Percentiles rank a stretch among this genome's conserved stretches.
These are phyloP conservation scores for Neobulgaria alba DNA, from an alignment of 2,329 filamentous ascomycete species.

Conservation along the genomic window DNA sequence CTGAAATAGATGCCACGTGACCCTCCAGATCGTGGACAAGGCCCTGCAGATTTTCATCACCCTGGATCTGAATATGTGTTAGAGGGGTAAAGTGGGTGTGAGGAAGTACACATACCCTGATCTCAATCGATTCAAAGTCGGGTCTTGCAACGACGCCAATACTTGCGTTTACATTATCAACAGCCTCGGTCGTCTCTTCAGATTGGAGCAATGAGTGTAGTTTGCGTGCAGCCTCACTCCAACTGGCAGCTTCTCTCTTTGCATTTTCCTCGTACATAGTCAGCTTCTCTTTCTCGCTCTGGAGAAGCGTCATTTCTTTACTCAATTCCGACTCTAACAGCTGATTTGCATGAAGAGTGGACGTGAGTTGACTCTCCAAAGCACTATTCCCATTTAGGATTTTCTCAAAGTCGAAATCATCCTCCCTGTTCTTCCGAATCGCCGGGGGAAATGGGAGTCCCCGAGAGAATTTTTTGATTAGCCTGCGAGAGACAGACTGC, in stretches of 20 bases:
- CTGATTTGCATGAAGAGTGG: conserved; percentile 52
- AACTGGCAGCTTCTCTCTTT: conserved; percentile 42
- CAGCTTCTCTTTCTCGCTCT: conserved; percentile 45
- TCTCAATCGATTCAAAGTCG: conserved; percentile 3
- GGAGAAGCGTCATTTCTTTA: conserved; percentile 46
- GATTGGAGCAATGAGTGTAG: conserved; percentile 26
- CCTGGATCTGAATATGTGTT: conserved; percentile 15
- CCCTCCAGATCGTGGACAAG: conserved; percentile 22
- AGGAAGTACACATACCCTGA: conserved; percentile 15
- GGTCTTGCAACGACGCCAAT: conserved; percentile 10
- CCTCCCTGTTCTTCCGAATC: conserved; percentile 39
- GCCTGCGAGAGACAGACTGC: conserved; percentile 42
- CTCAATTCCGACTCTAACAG: conserved; percentile 50
- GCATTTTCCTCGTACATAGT: conserved; percentile 46
- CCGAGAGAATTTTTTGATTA: conserved; percentile 48
- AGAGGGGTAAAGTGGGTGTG: conserved; percentile 4
- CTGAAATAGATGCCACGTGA: conserved; percentile 28
- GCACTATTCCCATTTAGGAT: conserved; percentile 49
- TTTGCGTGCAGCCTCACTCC: conserved; percentile 35
- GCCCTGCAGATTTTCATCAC: conserved; percentile 22
- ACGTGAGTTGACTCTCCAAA: conserved; percentile 51
- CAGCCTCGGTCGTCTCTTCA: conserved; percentile 3
- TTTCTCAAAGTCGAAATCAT: conserved; percentile 58
- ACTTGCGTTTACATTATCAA: conserved; percentile 13
- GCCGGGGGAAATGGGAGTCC: conserved; percentile 60